phyloP scores from a whole-genome alignment of 257 asterid species.

The Fraxinus cuspidata region DNA sequence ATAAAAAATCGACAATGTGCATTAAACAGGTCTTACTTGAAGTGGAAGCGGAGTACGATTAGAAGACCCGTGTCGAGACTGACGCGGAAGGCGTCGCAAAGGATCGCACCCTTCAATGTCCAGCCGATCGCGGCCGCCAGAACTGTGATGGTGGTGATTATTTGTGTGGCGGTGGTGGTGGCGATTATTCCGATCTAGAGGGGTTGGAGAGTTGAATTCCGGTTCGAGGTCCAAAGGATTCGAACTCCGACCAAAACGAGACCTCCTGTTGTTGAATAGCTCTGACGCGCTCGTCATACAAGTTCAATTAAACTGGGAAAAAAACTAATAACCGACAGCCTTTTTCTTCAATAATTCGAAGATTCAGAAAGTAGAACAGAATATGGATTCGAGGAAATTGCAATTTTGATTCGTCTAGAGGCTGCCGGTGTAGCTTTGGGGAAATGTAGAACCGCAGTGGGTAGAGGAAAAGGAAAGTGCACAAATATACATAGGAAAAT shows the following conservation, averaged over 20 bases:
- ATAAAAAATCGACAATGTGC: background rate
- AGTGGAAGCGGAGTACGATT: constrained; percentile 40
- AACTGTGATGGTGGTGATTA: constrained; percentile 28
- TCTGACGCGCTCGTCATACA: constrained; percentile 93
- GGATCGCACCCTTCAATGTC: constrained; percentile 55
- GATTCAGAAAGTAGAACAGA: background rate
- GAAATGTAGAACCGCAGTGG: background rate
- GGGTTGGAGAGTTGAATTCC: constrained; percentile 39
- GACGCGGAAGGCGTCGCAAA: constrained; percentile 46
- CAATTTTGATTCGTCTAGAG: background rate
- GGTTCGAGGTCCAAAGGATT: constrained; percentile 30
- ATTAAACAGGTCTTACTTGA: constrained; percentile 39
- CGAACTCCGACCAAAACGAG: constrained; percentile 69
- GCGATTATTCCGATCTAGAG: constrained; percentile 39
- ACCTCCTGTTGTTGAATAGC: constrained; percentile 70
- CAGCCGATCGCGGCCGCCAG: constrained; percentile 49
- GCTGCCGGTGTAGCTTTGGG: background rate
- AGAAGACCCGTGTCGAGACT: constrained; percentile 29
- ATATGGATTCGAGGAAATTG: background rate
- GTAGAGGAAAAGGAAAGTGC: background rate
- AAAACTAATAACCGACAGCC: background rate
- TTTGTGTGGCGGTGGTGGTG: constrained; percentile 35
- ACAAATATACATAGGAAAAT: too few species aligned
- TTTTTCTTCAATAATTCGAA: background rate
- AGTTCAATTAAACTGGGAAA: background rate